Evolutionary conservation across 2,329 filamentous ascomycete species (phyloP), one percentile per base, ranked within the genome.

Genomic region (Alternaria sp.): DNA sequence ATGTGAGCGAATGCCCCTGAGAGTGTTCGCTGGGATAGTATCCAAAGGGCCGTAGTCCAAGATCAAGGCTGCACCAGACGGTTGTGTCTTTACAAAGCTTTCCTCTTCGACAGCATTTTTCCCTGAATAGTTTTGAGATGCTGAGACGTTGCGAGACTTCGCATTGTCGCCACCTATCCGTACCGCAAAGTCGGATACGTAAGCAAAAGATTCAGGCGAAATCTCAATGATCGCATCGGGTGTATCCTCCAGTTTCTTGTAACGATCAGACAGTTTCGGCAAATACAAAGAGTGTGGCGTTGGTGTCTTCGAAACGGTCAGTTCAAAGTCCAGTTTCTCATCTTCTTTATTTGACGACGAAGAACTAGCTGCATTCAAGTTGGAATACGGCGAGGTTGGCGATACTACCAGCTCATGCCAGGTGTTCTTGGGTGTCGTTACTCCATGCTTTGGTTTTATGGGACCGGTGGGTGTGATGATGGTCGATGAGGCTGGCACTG

Each of bases 41-140:
- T 89, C 84, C 3, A 88, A 80, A 5, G 94, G 91, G 18, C 95
- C 95, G 80, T 99, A 99, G 81, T 99, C 95, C 46, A 99, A 88
- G 69, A 99, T 92, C n/a, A 99, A 84, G 1, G 94, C 95, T 9
- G 94, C 95, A 51, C 95, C 95, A 0, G 89, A 90, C 1, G 94
- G 89, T 1, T 75, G 76, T 0, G 83, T 68, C 74, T 92, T 94
- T 0, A 84, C 81, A 6, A 83, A 72, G 2, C 59, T 27, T 1
- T 64, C 57, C 36, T 66, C 44, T 22, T 55, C 54, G 18, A 51
- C 38, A 66, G 64, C 40, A 66, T 63, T 18, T 20, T 36, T 36
- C 6, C 67, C 62, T 5, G 73, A 55, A 20, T 27, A 65, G 72
- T 18, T 76, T 71, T 57, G 90, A 91, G 55, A 41, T 48, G 55